Percentiles rank a stretch among this genome's conserved stretches.
Evolutionary conservation across 176 grass and related monocot species (phyloP).

Genomic region (Poa pratensis): DNA sequence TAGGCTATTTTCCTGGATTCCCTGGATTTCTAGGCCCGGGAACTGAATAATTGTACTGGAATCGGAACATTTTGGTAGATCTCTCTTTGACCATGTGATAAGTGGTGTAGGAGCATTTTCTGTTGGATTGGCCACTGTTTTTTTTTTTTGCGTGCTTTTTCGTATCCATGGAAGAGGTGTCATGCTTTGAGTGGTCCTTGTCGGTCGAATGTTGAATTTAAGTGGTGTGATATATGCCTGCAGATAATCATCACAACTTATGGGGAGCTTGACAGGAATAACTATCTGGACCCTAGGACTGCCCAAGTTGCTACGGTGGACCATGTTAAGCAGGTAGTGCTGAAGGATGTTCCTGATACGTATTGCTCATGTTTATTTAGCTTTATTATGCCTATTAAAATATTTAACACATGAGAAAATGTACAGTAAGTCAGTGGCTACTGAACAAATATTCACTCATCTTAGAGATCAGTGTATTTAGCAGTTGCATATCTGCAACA

Average conservation of each 20-base stretch:
- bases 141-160: background rate
- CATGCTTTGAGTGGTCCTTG: slow-evolving; percentile 6
- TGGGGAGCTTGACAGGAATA: slow-evolving; percentile 77
- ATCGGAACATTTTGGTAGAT: background rate
- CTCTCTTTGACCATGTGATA: background rate
- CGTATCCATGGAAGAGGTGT: background rate
- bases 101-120: background rate
- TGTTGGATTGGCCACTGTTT: background rate
- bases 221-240: slow-evolving; percentile 29
- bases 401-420: background rate
- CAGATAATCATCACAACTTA: slow-evolving; percentile 88
- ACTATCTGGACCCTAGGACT: slow-evolving; percentile 88
- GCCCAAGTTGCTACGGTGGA: slow-evolving; percentile 95
- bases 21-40: background rate
- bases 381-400: background rate
- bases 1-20: background rate
- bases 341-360: background rate
- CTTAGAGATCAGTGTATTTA: background rate
- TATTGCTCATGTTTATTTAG: background rate
- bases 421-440: background rate
- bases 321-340: slow-evolving; percentile 87
- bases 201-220: slow-evolving; percentile 15
- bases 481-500: background rate
- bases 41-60: background rate
- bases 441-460: background rate